Percentiles rank a stretch among this genome's conserved stretches.
Conservation (phyloP, 2,329 filamentous ascomycete species). For the Fusarium citri region DNA sequence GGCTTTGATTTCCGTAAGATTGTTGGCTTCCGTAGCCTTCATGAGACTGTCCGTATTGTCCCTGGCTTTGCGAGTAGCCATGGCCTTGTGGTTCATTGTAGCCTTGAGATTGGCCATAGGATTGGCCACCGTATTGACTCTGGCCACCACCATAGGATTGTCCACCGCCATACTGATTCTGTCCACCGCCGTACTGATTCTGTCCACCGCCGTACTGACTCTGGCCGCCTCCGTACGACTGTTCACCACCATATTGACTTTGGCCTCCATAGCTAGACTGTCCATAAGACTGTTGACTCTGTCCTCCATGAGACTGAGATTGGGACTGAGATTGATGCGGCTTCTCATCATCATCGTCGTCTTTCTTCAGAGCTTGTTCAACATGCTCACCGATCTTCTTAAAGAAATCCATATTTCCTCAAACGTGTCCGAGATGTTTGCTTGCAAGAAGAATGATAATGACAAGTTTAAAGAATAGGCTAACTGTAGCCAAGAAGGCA, state of each 20-base stretch:
- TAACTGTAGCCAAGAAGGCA: constrained; percentile 17
- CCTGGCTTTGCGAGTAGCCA: constrained; percentile 18
- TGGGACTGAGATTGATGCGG: constrained; percentile 58
- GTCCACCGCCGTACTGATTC: constrained; percentile 1
- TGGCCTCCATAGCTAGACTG: neutral
- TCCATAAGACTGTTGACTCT: neutral
- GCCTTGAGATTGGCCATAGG: constrained; percentile 8
- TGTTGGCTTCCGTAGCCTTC: constrained; percentile 8
- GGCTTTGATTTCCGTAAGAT: neutral
- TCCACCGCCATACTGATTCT: neutral
- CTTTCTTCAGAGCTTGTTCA: constrained; percentile 47
- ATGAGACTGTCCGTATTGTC: constrained; percentile 15
- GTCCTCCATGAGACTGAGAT: constrained; percentile 33
- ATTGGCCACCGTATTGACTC: constrained; percentile 10
- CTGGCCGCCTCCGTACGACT: neutral
- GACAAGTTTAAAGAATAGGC: neutral
- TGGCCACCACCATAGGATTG: neutral
- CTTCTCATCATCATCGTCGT: constrained; percentile 52
- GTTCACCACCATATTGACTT: neutral
- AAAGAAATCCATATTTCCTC: constrained; percentile 52
- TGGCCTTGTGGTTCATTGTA: constrained; percentile 54
- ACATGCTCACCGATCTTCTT: constrained; percentile 46
- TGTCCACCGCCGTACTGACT: constrained; percentile 4
- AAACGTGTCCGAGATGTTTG: neutral
- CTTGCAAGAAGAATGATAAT: neutral